Evolutionary conservation across 2,329 filamentous ascomycete species (phyloP).

Genomic region (Arachnomyces sp.): DNA sequence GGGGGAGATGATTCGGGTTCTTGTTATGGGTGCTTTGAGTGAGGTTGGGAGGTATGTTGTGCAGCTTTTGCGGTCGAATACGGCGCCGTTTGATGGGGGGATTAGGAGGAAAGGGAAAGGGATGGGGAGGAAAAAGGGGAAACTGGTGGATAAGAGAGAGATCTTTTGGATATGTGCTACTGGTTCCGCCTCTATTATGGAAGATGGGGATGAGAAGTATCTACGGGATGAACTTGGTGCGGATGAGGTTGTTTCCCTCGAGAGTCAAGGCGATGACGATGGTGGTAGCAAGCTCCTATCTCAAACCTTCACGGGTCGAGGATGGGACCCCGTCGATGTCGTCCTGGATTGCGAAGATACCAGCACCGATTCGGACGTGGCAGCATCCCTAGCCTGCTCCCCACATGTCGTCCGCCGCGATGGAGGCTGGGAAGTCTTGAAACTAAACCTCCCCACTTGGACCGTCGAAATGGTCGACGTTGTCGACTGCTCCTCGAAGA

Average conservation of each 20-base stretch:
- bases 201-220: constrained; percentile 18
- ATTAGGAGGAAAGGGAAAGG: no score
- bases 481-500: constrained; percentile 7
- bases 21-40: constrained; percentile 30
- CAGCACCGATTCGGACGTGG: no score
- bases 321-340: constrained; percentile 31
- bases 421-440: constrained; percentile 14
- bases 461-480: neutral
- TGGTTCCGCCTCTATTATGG: constrained; percentile 19
- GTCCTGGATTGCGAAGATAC: constrained; percentile 31
- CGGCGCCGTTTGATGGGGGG: constrained; percentile 20
- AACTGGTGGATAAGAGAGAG: constrained; percentile 3
- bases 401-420: constrained; percentile 24
- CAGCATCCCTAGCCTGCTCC: neutral
- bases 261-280: constrained; percentile 17
- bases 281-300: constrained; percentile 28
- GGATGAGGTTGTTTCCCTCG: constrained; percentile 27
- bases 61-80: constrained; percentile 28
- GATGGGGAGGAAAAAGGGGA: constrained; percentile 2
- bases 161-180: constrained; percentile 31
- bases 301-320: constrained; percentile 21
- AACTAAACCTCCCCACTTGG: no score
- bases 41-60: constrained; percentile 31
- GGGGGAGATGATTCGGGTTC: constrained; percentile 22
- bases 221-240: constrained; percentile 23